These are phyloP conservation scores for Aphanomyces cochlioides DNA, from an alignment of 352 stramenopile genomes.

Conservation along the genomic window DNA sequence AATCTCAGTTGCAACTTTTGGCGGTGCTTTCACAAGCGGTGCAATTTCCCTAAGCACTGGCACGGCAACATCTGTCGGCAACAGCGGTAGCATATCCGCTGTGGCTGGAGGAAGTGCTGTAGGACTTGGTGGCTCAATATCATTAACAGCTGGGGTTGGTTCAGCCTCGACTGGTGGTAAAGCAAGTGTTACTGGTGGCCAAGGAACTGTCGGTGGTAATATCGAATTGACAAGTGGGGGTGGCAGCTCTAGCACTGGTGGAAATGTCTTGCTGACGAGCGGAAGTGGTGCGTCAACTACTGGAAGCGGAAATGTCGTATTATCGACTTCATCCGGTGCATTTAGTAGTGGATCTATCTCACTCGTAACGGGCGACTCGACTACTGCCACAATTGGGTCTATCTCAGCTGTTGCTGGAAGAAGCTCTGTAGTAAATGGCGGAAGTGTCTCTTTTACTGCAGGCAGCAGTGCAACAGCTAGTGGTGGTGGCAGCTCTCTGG, in stretches of 20 bases:
- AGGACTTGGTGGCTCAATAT: constrained; percentile 44
- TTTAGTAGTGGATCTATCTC: constrained; percentile 12
- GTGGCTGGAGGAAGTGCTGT: constrained; percentile 21
- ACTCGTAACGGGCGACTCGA: constrained; percentile 12
- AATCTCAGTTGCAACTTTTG: constrained; percentile 35
- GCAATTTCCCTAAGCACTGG: constrained; percentile 37
- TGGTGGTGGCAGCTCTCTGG: constrained; percentile 4
- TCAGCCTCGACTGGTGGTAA: constrained; percentile 33
- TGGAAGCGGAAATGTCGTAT: constrained; percentile 3
- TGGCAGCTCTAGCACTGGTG: constrained; percentile 17
- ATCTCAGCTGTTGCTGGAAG: constrained; percentile 7
- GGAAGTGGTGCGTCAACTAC: constrained; percentile 8
- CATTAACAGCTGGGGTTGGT: constrained; percentile 38
- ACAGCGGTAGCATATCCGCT: constrained; percentile 35
- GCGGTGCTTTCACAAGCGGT: constrained; percentile 37
- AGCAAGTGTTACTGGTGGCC: constrained; percentile 41
- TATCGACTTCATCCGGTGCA: constrained; percentile 9
- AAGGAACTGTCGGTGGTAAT: constrained; percentile 36
- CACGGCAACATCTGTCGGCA: constrained; percentile 34
- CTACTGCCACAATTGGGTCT: constrained; percentile 12
- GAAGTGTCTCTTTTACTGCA: constrained; percentile 46
- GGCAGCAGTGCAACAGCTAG: constrained; percentile 46
- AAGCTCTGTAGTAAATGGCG: constrained; percentile 45
- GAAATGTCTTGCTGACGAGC: constrained; percentile 9
- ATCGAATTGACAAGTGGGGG: constrained; percentile 40